Conservation (phyloP, 306 rosid species). For the Cucumis hystrix region DNA sequence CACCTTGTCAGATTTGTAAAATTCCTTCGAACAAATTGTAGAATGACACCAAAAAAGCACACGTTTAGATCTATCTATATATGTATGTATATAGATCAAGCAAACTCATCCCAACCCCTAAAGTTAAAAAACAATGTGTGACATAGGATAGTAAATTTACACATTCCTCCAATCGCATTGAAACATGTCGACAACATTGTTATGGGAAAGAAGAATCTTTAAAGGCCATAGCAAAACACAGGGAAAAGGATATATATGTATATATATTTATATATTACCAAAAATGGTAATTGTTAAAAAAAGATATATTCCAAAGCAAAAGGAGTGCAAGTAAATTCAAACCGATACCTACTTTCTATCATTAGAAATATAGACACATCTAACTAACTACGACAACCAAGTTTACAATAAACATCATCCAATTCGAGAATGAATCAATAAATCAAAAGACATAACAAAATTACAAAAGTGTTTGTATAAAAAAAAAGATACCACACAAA, state of each 20-base stretch:
- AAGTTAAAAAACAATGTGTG: neutral
- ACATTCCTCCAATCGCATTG: neutral
- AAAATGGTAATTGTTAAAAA: neutral
- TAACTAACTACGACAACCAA: too few species aligned
- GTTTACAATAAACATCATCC: too few species aligned
- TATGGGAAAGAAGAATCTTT: neutral
- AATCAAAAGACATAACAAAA: too few species aligned
- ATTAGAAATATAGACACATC: too few species aligned
- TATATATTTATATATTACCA: neutral
- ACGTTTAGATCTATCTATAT: too few species aligned
- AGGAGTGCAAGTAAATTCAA: neutral
- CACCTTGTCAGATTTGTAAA: too few species aligned
- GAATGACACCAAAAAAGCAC: too few species aligned
- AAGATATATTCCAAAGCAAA: neutral
- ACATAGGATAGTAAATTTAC: neutral
- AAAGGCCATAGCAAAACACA: neutral
- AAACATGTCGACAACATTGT: neutral
- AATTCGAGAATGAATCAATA: too few species aligned
- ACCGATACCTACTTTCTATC: neutral
- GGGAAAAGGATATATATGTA: too few species aligned
- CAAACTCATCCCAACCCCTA: neutral
- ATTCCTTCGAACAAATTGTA: too few species aligned
- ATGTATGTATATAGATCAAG: neutral
- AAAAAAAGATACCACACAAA: too few species aligned
- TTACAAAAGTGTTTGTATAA: too few species aligned